Conservation (phyloP, 148 eudicot genomes). For the Drosera capensis region DNA sequence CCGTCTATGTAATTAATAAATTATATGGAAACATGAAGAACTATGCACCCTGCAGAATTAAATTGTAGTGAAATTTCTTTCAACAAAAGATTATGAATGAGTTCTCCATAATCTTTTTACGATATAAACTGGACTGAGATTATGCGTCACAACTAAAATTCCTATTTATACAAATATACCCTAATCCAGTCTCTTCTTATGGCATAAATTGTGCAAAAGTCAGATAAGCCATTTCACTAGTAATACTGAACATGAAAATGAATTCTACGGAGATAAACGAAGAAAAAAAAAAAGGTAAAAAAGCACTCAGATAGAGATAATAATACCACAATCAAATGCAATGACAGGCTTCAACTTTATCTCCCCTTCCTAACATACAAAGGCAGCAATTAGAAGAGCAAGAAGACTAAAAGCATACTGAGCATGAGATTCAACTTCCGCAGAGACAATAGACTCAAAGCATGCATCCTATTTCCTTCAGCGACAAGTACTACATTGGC, state of each 20-base stretch:
- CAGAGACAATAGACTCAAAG: too few species aligned
- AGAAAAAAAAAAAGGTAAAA: constrained; percentile 1
- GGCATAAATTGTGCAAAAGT: too few species aligned
- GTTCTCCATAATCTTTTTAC: background rate
- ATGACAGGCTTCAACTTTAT: constrained; percentile 85
- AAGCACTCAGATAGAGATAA: constrained; percentile 2
- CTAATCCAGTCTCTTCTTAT: too few species aligned
- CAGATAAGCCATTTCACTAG: too few species aligned
- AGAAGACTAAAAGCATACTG: background rate
- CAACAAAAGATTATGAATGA: background rate
- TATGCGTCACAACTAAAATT: too few species aligned
- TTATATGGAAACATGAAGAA: background rate
- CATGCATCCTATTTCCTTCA: too few species aligned
- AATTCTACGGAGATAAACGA: background rate
- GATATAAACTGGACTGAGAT: background rate
- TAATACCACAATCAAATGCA: constrained; percentile 93
- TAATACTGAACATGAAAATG: background rate
- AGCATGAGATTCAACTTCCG: too few species aligned
- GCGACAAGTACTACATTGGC: too few species aligned
- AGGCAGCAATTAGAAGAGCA: background rate
- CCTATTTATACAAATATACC: too few species aligned
- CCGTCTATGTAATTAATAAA: too few species aligned
- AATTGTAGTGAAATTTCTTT: too few species aligned
- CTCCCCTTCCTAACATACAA: constrained; percentile 48
- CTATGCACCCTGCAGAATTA: too few species aligned